Base-by-base conservation (phyloP, 768 basidiomycete species). In the Trametes coccinea region DNA sequence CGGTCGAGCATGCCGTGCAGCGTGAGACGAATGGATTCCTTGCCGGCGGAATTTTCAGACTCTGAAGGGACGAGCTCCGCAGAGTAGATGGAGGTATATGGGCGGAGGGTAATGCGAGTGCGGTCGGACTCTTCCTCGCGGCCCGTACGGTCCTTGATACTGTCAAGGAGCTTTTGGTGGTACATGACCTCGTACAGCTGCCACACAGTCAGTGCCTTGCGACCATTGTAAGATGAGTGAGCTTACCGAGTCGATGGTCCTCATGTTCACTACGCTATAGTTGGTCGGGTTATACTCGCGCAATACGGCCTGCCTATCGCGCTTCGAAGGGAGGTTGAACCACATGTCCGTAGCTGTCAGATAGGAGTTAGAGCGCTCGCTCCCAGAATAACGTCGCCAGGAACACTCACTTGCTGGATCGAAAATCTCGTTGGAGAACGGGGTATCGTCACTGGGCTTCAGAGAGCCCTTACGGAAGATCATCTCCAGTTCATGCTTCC, bases 391-490 rank as follows among this genome's bases (percentile, higher is more conserved):
- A 37, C 30, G 3, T 43, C 1, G 22, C 37, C 40, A 53, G 14
- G 27, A 33, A 31, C 11, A 71, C 79, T 60, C 64, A 80, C 79
- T 66, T 14, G 70, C 75, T 29, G 83, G 82, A 65, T 83, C 80
- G 62, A 84, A 84, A 5, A 83, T 79, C 63, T 82, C 81, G 69
- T 84, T 84, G 45, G 79, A 75, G 63, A 83, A 84, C 0, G 80
- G 80, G 0, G 80, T 78, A 59, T 82, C 81, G 59, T 84, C 83
- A 48, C 80, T 81, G 7, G 80, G 81, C 56, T 79, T 82, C 47
- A 84, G 66, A 0, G 78, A 77, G 13, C 81, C 81, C 65, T 79
- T 78, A 14, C 81, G 79, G 62, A 84, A 77, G 58, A 84, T 76
- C 69, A 84, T 77, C 53, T 84, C 78, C 47, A 84, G 65, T 49